Evolutionary conservation across 73 alveolate genomes (phyloP).

Genomic region (Paramecium caudatum): DNA sequence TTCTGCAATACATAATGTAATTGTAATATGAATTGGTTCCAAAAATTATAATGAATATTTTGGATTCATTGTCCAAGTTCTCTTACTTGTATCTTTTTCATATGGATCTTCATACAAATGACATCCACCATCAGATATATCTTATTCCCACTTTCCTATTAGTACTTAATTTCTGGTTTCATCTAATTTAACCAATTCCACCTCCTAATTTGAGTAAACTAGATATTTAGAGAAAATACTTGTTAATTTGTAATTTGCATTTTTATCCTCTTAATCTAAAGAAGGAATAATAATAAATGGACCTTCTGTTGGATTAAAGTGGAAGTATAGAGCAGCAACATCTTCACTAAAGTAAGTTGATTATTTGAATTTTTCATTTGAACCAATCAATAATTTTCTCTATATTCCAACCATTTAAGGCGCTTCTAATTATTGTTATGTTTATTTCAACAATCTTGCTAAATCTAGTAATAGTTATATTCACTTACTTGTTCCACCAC

Average conservation of each 20-base stretch:
- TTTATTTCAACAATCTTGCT: constrained; percentile 65
- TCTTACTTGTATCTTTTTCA: constrained; percentile 83
- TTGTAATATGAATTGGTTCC: constrained; percentile 82
- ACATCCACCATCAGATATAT: constrained; percentile 91
- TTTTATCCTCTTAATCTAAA: constrained; percentile 79
- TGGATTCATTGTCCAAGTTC: constrained; percentile 90
- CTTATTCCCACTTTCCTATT: constrained; percentile 90
- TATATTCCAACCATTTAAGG: constrained; percentile 87
- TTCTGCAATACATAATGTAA: constrained; percentile 90
- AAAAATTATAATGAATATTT: constrained; percentile 83
- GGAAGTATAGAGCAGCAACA: constrained; percentile 89
- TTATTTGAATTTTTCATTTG: constrained; percentile 89
- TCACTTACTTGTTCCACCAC: constrained; percentile 69
- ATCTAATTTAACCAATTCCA: constrained; percentile 84
- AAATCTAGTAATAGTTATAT: constrained; percentile 56
- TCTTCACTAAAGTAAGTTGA: constrained; percentile 85
- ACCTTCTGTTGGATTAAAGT: constrained; percentile 89
- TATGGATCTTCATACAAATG: constrained; percentile 88
- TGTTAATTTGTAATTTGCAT: constrained; percentile 86
- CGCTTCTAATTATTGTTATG: constrained; percentile 80
- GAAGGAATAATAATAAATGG: constrained; percentile 93
- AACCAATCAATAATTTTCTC: constrained; percentile 86
- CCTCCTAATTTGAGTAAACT: constrained; percentile 86
- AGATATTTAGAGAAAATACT: not conserved
- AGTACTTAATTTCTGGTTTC: constrained; percentile 86